Percentiles rank a stretch among this genome's conserved stretches.
Evolutionary conservation across 2,329 filamentous ascomycete species (phyloP).

Genomic region (Ophiostoma sp.): DNA sequence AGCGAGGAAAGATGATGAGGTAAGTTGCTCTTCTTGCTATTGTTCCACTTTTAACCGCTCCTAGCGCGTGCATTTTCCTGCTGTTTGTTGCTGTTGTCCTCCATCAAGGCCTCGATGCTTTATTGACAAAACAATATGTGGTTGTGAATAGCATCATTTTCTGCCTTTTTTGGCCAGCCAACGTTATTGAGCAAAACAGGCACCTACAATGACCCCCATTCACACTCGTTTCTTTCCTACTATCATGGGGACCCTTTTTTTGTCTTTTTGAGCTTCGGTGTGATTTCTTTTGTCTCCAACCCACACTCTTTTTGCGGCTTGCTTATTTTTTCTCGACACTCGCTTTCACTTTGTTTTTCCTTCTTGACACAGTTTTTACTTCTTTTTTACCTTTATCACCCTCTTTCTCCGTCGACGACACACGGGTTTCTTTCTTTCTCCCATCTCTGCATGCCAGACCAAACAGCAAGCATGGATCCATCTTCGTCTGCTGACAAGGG

Average conservation of each 20-base stretch:
- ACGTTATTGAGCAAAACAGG: neutral
- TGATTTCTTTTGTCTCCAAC: neutral
- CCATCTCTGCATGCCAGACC: neutral
- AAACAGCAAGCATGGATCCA: neutral
- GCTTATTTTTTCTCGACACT: neutral
- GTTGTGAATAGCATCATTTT: constrained; percentile 19
- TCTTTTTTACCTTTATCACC: neutral
- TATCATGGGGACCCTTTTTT: neutral
- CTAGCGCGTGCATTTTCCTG: neutral
- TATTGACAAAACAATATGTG: constrained; percentile 17
- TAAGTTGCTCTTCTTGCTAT: constrained; percentile 1
- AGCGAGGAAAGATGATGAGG: neutral
- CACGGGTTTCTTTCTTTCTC: neutral
- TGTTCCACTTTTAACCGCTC: constrained; percentile 25
- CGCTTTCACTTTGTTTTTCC: neutral
- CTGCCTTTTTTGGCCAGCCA: neutral
- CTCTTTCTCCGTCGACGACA: neutral
- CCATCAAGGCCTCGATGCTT: neutral
- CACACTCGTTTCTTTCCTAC: neutral
- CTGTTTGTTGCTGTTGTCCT: constrained; percentile 18
- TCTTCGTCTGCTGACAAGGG: neutral
- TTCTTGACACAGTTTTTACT: neutral
- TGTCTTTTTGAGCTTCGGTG: neutral
- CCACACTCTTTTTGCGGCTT: neutral
- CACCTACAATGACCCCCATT: neutral